phyloP scores from a whole-genome alignment of 2,329 filamentous ascomycete species.

The Penicillium sp. region DNA sequence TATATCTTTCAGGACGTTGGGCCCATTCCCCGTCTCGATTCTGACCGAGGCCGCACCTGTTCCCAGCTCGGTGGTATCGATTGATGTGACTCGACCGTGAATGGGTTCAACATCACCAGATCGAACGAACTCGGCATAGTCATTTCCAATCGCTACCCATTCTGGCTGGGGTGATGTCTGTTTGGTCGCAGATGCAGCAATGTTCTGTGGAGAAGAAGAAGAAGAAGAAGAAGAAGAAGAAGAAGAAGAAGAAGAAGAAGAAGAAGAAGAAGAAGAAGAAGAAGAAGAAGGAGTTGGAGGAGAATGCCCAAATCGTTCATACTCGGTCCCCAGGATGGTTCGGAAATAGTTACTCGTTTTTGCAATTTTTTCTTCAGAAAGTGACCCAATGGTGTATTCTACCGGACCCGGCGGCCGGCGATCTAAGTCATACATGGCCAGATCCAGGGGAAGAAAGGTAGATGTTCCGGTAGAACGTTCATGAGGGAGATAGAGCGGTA shows the following conservation, averaged over 20 bases:
- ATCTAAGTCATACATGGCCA: constrained; percentile 64
- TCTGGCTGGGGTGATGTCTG: constrained; percentile 48
- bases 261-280: too few species aligned
- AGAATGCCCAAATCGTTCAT: constrained; percentile 33
- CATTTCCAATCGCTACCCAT: constrained; percentile 64
- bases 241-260: too few species aligned
- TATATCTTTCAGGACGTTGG: constrained; percentile 50
- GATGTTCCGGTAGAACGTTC: constrained; percentile 19
- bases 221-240: too few species aligned
- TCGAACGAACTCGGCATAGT: constrained; percentile 68
- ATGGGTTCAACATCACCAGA: constrained; percentile 53
- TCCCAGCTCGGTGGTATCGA: constrained; percentile 2
- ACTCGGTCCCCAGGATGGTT: constrained; percentile 42
- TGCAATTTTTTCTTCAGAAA: constrained; percentile 53
- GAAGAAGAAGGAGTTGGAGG: constrained; percentile 6
- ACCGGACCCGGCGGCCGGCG: constrained; percentile 55
- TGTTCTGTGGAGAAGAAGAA: constrained; percentile 21
- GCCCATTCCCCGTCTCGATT: constrained; percentile 30
- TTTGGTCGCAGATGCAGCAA: constrained; percentile 24
- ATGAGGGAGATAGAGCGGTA: constrained; percentile 51
- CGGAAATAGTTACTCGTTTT: constrained; percentile 47
- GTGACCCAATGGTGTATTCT: constrained; percentile 58
- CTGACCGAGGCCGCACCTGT: constrained; percentile 25
- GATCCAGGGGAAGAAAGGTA: constrained; percentile 66
- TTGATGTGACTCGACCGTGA: constrained; percentile 36